Evolutionary conservation across 2,329 filamentous ascomycete genomes (phyloP), one percentile per base, ranked within the genome.

Genomic region (Ophiostoma tasmaniense): DNA sequence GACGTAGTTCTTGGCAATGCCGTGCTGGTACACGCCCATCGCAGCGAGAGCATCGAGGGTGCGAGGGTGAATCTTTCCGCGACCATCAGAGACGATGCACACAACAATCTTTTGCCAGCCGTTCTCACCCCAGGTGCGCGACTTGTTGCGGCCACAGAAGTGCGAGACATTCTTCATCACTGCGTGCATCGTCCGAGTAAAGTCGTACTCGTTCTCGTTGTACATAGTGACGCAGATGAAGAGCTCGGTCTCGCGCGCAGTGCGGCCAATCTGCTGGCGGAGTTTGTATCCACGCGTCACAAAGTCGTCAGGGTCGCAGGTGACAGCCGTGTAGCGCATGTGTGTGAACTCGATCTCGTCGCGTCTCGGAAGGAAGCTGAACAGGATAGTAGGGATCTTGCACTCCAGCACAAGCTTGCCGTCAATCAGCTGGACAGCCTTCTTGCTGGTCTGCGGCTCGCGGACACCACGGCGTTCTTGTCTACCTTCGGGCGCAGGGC

Each of bases 31-130:
- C 68, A 97, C 93, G 71, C 95, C 95, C 88, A 99, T 95, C 39
- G 95, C 95, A 13, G 96, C 95, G 71, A 99, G 81, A 6, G 93
- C 95, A 77, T 99, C 96, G 0, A 99, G 85, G 0, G 95, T 98
- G 69, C 95, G 86, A 14, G 93, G 92, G 77, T 99, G 92, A 39
- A 99, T 94, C 79, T 82, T 93, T 73, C 91, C 89, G 75, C 96
- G 90, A 28, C 95, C 95, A 77, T 99, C 95, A 1, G 93, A 93
- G 70, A 99, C 93, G 76, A 99, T 91, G 77, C 93, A 97, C 0
- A 99, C 94, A 0, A 99, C 95, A 75, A 99, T 97, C 82, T 99
- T 99, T 80, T 99, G 92, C 95, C 95, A 99, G 4, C 95, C 95
- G 67, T 92, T 88, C 74, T 97, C 96, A 52, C 95, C 96, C 95